phyloP scores from a whole-genome alignment of 2,329 filamentous ascomycete species.

The Botrytis hyacinthi region DNA sequence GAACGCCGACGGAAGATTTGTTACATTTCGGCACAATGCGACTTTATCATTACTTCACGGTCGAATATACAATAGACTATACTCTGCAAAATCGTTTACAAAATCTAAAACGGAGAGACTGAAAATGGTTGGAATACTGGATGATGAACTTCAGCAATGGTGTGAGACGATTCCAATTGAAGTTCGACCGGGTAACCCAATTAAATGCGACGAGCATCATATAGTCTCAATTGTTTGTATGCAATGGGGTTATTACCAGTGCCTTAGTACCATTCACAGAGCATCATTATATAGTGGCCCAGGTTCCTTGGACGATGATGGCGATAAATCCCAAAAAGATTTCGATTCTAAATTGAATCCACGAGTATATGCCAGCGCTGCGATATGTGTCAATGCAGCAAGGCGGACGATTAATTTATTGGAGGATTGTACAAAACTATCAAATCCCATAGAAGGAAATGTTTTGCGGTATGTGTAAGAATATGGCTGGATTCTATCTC shows the following conservation, averaged over 20 bases:
- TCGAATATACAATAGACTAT: constrained; percentile 31
- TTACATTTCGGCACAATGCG: constrained; percentile 26
- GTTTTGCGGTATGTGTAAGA: constrained; percentile 12
- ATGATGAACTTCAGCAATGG: constrained; percentile 32
- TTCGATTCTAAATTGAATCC: constrained; percentile 25
- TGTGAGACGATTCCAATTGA: constrained; percentile 30
- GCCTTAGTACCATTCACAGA: constrained; percentile 29
- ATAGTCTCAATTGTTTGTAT: constrained; percentile 29
- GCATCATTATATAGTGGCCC: constrained; percentile 27
- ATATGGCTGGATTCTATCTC: not conserved
- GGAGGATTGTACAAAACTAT: constrained; percentile 23
- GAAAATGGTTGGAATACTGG: constrained; percentile 28
- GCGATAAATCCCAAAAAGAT: constrained; percentile 18
- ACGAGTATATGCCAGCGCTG: constrained; percentile 27
- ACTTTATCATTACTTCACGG: constrained; percentile 30
- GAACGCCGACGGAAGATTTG: constrained; percentile 23
- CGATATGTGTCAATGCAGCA: constrained; percentile 30
- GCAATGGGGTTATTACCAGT: constrained; percentile 32
- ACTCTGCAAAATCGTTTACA: constrained; percentile 31
- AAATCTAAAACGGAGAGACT: constrained; percentile 30
- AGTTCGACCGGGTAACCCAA: constrained; percentile 31
- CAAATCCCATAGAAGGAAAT: constrained; percentile 26
- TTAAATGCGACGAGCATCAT: constrained; percentile 27
- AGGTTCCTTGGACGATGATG: constrained; percentile 16
- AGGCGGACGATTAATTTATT: constrained; percentile 28